Conservation (phyloP, 108 stramenopile genomes). For the Cyclotella kingstonii region DNA sequence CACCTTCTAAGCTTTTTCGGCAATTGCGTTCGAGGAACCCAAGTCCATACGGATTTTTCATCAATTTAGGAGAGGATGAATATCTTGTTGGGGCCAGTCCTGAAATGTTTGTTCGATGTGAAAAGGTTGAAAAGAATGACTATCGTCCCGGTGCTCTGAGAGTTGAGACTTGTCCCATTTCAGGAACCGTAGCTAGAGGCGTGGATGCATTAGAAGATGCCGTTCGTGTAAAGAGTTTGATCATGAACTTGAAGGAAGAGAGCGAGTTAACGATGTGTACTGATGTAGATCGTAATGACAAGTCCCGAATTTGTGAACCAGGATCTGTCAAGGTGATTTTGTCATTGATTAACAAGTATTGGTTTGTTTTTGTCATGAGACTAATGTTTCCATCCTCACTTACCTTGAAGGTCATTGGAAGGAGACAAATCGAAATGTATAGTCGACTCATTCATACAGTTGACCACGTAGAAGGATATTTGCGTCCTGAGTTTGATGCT, state of each 20-base stretch:
- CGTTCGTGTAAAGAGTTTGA: constrained; percentile 82
- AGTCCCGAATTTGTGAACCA: constrained; percentile 96
- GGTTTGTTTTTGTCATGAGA: too few species aligned
- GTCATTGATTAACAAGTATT: too few species aligned
- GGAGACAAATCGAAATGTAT: constrained; percentile 99
- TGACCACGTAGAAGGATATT: constrained; percentile 98
- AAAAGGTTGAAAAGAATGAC: constrained; percentile 80
- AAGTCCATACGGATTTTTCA: constrained; percentile 96
- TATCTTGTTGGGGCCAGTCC: constrained; percentile 97
- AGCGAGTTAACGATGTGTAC: constrained; percentile 99
- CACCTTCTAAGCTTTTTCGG: constrained; percentile 87
- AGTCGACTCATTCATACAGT: constrained; percentile 97
- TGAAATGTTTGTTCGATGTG: constrained; percentile 98
- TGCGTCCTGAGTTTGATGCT: constrained; percentile 94
- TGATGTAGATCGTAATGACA: constrained; percentile 98
- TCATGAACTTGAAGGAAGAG: constrained; percentile 96
- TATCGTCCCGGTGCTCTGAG: constrained; percentile 82
- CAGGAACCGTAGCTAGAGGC: constrained; percentile 97
- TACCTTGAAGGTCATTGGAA: constrained; percentile 94
- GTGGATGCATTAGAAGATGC: constrained; percentile 98
- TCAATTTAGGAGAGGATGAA: constrained; percentile 93
- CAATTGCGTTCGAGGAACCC: constrained; percentile 88
- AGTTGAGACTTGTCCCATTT: constrained; percentile 98
- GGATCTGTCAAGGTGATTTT: constrained; percentile 79
- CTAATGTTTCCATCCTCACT: too few species aligned